Evolutionary conservation across 2,329 filamentous ascomycete species (phyloP), one percentile per base, ranked within the genome.

Genomic region (Colletotrichum paranaense): DNA sequence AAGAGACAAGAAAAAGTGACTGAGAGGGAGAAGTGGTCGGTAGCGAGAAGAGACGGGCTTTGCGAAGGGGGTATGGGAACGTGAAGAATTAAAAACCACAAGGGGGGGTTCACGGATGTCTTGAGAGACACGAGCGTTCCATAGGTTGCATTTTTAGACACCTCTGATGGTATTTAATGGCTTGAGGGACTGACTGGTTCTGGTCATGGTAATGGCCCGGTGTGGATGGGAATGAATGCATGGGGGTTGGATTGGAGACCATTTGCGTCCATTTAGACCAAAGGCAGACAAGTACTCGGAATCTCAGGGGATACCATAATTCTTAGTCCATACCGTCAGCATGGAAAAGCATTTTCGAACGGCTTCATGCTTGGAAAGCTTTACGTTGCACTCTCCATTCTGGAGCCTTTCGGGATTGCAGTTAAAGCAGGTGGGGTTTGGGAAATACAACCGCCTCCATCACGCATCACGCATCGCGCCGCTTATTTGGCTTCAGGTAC

Each of bases 21-120:
- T 35, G 35, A 35, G 30, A 42, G 49, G 22, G 28, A 64, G 60
- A 58, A 19, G 30, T 16, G 14, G 5, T 7, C 6, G 16, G 38
- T 42, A 42, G 38, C 14, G 38, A 42, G 38, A 42, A 42, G 56
- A 24, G 57, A 55, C n/a, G 49, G 57, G 42, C 38, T 32, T 32
- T 32, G 60, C n/a, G 26, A 19, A 30, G 19, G 19, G 24, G 32
- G 59, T 55, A 67, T 72, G 66, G 70, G 56, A 69, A 73, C 59
- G 32, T 56, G 59, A 65, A 73, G 70, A 70, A 73, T 70, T 72
- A 74, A 71, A 68, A 74, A 58, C 53, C 56, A 53, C 49, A 53
- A 63, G 62, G 67, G 38, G 8, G 49, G 60, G 57, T 46, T 62
- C 49, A 58, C 57, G 42, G 68, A 67, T 72, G 72, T 74, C 67